Evolutionary conservation across 768 basidiomycete genomes (phyloP).

Genomic region (Pleurotus tuoliensis): DNA sequence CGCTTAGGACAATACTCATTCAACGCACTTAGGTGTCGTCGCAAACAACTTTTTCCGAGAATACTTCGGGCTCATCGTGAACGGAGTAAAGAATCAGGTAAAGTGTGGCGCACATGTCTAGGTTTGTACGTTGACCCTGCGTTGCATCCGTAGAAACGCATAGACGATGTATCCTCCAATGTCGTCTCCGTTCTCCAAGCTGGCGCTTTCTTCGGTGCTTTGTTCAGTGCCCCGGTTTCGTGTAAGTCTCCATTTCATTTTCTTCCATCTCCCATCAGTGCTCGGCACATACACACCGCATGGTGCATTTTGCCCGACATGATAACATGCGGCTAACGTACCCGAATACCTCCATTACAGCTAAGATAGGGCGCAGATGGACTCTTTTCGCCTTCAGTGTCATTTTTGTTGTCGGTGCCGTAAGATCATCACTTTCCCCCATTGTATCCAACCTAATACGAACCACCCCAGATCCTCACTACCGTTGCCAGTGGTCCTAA

Average conservation of each 20-base stretch:
- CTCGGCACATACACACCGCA: background rate
- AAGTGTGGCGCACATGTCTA: background rate
- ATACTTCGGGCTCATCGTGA: background rate
- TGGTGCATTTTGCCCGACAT: no score
- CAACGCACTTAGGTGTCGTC: background rate
- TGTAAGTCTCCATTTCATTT: conserved; percentile 31
- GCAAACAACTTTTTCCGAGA: background rate
- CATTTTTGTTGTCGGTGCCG: conserved; percentile 72
- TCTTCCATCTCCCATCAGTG: background rate
- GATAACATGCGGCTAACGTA: no score
- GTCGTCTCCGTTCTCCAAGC: conserved; percentile 87
- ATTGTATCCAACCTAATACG: background rate
- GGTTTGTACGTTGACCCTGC: background rate
- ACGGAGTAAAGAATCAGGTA: conserved; percentile 1
- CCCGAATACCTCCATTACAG: conserved; percentile 26
- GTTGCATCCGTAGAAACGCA: conserved; percentile 1
- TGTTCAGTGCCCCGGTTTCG: conserved; percentile 68
- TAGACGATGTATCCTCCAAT: conserved; percentile 63
- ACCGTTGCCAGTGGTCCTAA: conserved; percentile 42
- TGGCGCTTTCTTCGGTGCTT: conserved; percentile 85
- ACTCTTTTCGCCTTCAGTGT: conserved; percentile 58
- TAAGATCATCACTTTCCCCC: conserved; percentile 23
- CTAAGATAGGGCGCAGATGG: conserved; percentile 59
- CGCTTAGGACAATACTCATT: background rate
- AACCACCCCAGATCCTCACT: conserved; percentile 47